A percentile compares a stretch with the other conserved stretches of the same genome.
Conservation (phyloP, 257 asterid genomes). For the Hygrophila difformis region DNA sequence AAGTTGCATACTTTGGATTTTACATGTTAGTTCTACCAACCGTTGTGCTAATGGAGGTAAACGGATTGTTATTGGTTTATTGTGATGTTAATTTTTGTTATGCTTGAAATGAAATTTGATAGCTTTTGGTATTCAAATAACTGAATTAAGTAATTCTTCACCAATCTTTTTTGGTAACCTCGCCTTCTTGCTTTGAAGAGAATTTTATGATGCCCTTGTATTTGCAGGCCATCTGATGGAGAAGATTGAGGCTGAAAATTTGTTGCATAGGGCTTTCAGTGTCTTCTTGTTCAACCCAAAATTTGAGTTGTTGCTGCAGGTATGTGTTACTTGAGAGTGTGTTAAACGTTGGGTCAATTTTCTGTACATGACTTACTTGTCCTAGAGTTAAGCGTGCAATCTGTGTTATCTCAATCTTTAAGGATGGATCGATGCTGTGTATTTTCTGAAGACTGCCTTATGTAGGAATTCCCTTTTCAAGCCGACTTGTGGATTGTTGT, state of each 20-base stretch:
- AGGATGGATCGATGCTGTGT: background rate
- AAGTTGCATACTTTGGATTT: background rate
- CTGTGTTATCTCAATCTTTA: background rate
- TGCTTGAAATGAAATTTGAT: background rate
- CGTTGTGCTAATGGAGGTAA: background rate
- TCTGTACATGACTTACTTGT: background rate
- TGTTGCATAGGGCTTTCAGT: conserved; percentile 93
- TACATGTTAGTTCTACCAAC: background rate
- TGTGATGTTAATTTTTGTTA: background rate
- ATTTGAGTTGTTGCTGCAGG: conserved; percentile 91
- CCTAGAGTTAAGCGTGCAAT: background rate
- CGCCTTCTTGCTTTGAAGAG: too few species aligned
- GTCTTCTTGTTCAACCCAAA: conserved; percentile 87
- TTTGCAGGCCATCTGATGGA: conserved; percentile 89
- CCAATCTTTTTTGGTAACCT: too few species aligned
- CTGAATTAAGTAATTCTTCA: background rate
- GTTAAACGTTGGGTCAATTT: too few species aligned
- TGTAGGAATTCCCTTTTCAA: background rate
- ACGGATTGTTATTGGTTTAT: conserved; percentile 1
- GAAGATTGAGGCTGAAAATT: conserved; percentile 68
- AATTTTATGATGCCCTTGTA: too few species aligned
- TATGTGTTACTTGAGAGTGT: conserved; percentile 24
- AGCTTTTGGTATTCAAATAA: background rate
- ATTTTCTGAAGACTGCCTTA: background rate
- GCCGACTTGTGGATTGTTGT: too few species aligned